Evolutionary conservation across 331 rosid genomes (phyloP).

Genomic region (Rhamnella rubrinervis): DNA sequence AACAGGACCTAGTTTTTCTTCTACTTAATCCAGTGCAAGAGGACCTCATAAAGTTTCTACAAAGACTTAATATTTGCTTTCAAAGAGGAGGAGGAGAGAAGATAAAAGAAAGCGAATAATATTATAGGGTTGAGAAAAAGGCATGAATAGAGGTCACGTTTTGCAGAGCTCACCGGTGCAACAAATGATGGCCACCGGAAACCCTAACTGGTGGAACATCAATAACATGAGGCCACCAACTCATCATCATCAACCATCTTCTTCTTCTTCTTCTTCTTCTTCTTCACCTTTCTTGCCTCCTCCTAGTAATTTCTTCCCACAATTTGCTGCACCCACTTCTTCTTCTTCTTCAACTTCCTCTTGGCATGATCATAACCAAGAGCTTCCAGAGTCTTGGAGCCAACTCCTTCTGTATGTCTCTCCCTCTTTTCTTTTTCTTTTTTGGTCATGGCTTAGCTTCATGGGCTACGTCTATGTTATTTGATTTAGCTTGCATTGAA

Average conservation of each 20-base stretch:
- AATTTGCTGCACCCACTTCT: conserved; percentile 39
- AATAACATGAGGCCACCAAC: conserved; percentile 57
- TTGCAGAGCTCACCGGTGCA: conserved; percentile 88
- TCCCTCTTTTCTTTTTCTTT: not conserved
- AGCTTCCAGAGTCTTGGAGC: conserved; percentile 83
- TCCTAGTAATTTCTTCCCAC: conserved; percentile 44
- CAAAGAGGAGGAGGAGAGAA: conserved; percentile 24
- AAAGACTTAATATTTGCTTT: conserved; percentile 31
- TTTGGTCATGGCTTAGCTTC: not conserved
- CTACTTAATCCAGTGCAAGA: conserved; percentile 55
- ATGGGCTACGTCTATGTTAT: too few species aligned
- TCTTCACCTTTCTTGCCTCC: conserved; percentile 54
- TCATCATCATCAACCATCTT: conserved; percentile 4
- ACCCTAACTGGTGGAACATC: conserved; percentile 92
- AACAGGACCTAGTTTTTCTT: conserved; percentile 28
- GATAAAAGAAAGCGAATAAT: not conserved
- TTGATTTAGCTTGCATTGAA: not conserved
- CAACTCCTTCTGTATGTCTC: conserved; percentile 71
- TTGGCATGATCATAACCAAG: conserved; percentile 61
- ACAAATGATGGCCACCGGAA: conserved; percentile 80
- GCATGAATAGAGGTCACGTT: conserved; percentile 72
- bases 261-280: conserved; percentile 32
- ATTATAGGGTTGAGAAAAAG: not conserved
- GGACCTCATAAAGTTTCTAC: conserved; percentile 63
- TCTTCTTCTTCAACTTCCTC: conserved; percentile 44